Base-by-base conservation (phyloP, 257 asterid genomes). In the Ilex asprella region DNA sequence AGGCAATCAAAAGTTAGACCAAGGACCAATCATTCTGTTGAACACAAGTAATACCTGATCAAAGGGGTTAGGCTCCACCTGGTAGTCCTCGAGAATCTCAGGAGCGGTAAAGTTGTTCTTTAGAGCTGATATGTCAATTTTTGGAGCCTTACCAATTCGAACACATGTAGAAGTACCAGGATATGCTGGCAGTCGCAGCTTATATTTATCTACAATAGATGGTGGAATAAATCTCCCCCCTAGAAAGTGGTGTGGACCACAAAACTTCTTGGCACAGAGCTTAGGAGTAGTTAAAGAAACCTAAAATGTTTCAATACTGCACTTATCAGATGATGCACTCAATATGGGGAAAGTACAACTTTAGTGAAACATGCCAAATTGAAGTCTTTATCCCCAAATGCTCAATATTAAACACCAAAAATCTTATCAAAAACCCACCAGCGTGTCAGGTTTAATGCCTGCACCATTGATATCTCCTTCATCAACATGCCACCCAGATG, bases 401-500 rank as follows among this genome's bases (percentile, higher is more conserved):
- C 8, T 35, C 5, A 35, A 35, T 35, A 3, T 35, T 35, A 4
- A 35, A 8, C 8, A 35, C n/a, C n/a, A 4, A 35, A 4, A 35
- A 3, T 35, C 8, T 0, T 2, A 35, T 3, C 0, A 7, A 29
- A 15, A 53, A 75, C 66, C 52, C 73, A 89, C 99, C 84, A 92
- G 97, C 95, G 89, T 83, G 75, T 89, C 84, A 15, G 99, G 97
- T 69, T 74, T 79, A 59, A 92, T 79, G 81, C 96, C 91, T 44
- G 82, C 75, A 57, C 88, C 88, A 75, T 81, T 77, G 52, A 72
- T 67, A 73, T 92, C 96, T 59, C 96, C 99, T 78, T 92, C 94
- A 85, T 92, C 97, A 60, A 92, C 95, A 66, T 92, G 95, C 99
- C 99, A 92, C 58, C 99, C 99, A 66, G 97, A 92, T 56, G 99